Base-by-base conservation (phyloP, 2,329 filamentous ascomycete genomes). In the Colletotrichum higginsianum region DNA sequence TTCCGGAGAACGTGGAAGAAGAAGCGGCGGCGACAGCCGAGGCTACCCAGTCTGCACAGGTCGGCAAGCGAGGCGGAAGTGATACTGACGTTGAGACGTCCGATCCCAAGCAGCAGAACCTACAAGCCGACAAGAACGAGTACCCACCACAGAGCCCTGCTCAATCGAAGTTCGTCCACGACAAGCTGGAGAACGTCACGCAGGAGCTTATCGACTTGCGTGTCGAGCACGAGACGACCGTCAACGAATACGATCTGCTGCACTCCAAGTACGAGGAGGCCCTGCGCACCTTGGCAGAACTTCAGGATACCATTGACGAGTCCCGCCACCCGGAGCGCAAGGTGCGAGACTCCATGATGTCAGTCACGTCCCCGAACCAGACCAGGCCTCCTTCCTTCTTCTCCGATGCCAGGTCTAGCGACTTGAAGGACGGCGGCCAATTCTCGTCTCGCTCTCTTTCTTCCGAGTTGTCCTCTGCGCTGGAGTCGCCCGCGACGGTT, bases 201-300 rank as follows among this genome's bases (percentile, higher is more conserved):
- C 94, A 97, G 79, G 96, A 99, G 82, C 91, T 99, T 2, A 89
- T 98, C 68, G 94, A 96, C 76, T 89, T 99, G 62, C 93, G 94
- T 18, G 92, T 97, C 50, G 95, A 98, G 81, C 96, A 99, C 77
- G 96, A 98, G 80, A 86, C 88, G 11, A 96, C 94, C 0, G 80
- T 97, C 21, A 91, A 88, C 74, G 94, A 98, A 70, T 96, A 92
- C 76, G 93, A 97, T 74, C 83, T 91, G 56, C 91, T 99, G 35
- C 91, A 95, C 67, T 87, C 91, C 75, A 98, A 98, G 81, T 99
- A 99, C 76, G 94, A 98, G 78, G 92, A 97, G 77, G 93, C 95
- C 6, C 85, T 99, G 73, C 92, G 92, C 58, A 91, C 93, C 12
- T 82, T 99, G 52, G 92, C 94, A 7, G 93, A 96, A 79, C 87